Evolutionary conservation across 768 basidiomycete genomes (phyloP).

Genomic region (Lentinus brumalis): DNA sequence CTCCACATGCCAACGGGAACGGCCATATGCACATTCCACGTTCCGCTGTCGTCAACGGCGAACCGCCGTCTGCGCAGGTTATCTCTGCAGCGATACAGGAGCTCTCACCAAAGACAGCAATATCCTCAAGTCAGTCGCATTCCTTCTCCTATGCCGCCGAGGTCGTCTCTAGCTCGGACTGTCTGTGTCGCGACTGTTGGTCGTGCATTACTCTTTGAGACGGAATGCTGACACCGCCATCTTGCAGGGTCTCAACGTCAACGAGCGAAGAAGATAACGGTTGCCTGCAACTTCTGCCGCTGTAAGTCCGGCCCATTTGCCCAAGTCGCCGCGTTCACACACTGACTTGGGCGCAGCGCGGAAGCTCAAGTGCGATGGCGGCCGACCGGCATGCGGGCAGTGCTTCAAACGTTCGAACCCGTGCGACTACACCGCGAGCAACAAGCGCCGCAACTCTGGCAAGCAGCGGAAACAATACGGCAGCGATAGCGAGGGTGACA

Average conservation of each 20-base stretch:
- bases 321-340: slow-evolving; percentile 10
- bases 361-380: slow-evolving; percentile 88
- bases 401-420: slow-evolving; percentile 76
- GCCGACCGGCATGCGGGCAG: slow-evolving; percentile 79
- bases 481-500: slow-evolving; percentile 36
- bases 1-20: slow-evolving; percentile 43
- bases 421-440: slow-evolving; percentile 79
- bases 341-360: slow-evolving; percentile 52
- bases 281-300: slow-evolving; percentile 90
- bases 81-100: slow-evolving; percentile 20
- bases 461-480: slow-evolving; percentile 53
- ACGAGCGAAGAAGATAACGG: slow-evolving; percentile 83
- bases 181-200: slow-evolving; percentile 5
- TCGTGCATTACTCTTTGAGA: slow-evolving; percentile 2
- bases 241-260: slow-evolving; percentile 59
- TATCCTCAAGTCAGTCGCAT: slow-evolving; percentile 40
- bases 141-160: slow-evolving; percentile 2
- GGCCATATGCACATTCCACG: slow-evolving; percentile 41
- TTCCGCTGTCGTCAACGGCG: slow-evolving; percentile 27
- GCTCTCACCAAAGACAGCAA: slow-evolving; percentile 33
- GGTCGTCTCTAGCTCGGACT: slow-evolving; percentile 1
- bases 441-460: slow-evolving; percentile 66
- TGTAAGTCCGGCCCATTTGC: slow-evolving; percentile 51
- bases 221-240: slow-evolving; percentile 22
- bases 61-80: slow-evolving; percentile 15